Evolutionary conservation across 768 basidiomycete species (phyloP), one percentile per base, ranked within the genome.

Genomic region (Boletus coccyginus): DNA sequence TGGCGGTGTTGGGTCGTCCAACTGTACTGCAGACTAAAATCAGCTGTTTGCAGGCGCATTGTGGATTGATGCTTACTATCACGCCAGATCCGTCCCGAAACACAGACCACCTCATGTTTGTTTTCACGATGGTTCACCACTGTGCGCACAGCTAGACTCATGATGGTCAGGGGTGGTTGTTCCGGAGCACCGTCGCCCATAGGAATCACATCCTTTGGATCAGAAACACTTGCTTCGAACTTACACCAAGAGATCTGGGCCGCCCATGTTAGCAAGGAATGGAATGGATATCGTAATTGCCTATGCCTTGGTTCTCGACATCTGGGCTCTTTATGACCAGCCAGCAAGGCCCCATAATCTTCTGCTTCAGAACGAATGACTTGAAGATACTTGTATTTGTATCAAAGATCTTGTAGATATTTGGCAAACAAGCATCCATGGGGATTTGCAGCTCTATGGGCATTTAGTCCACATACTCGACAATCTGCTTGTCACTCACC

Each of bases 291-390:
- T 3, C 5, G 7, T 51, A 27, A 35, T 14, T 14, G 71, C 88
- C 51, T 69, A 97, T 94, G 2, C 90, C 90, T 72, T 91, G 88
- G 62, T 86, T 74, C 47, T 90, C 90, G 17, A 95, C 74, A 24
- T 78, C 73, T 1, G 89, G 87, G 45, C 87, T 81, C 73, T 88
- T 88, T 59, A 99, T 81, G 53, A 87, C 81, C 44, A 99, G 76
- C 97, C 97, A 99, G 68, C 97, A 98, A 0, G 97, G 95, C 1
- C 97, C 97, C 94, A 98, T 98, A 55, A 98, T 97, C 74, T 95
- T 97, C 33, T 94, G 85, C 72, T 98, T 98, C 45, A 98, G 63
- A 3, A 94, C 95, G 19, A 99, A 82, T 11, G 93, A 76, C 69
- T 98, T 97, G 63, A 99, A 99, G 0, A 96, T 89, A 50, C 77